These are phyloP conservation scores for Pseudocercospora pini-densiflorae DNA, from an alignment of 2,329 filamentous ascomycete genomes.

Conservation along the genomic window DNA sequence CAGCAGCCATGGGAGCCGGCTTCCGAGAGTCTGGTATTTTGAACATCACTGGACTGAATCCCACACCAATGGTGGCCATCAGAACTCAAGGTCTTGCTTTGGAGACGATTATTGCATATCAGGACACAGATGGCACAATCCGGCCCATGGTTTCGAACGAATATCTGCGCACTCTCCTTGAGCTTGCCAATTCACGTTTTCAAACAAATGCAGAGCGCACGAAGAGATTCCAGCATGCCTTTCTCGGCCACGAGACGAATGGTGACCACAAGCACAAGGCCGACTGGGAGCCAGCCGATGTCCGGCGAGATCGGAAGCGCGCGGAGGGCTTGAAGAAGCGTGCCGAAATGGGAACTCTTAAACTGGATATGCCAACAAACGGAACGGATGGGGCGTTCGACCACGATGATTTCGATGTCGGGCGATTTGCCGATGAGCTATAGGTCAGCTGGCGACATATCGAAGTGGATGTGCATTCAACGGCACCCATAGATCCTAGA, in stretches of 20 bases:
- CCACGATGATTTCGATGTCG: constrained; percentile 9
- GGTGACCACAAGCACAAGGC: constrained; percentile 35
- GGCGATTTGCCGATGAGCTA: constrained; percentile 5
- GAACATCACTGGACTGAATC: constrained; percentile 23
- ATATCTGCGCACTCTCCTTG: constrained; percentile 70
- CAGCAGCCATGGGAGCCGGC: constrained; percentile 77
- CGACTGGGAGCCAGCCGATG: constrained; percentile 47
- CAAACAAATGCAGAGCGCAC: constrained; percentile 70
- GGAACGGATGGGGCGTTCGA: background rate
- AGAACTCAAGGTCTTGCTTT: constrained; percentile 81
- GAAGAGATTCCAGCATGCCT: constrained; percentile 62
- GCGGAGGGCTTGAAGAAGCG: constrained; percentile 53
- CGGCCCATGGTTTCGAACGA: constrained; percentile 64
- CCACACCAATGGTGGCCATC: constrained; percentile 78
- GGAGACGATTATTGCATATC: constrained; percentile 76
- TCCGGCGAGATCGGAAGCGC: constrained; percentile 45
- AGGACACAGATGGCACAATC: constrained; percentile 47
- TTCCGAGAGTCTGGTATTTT: constrained; percentile 86
- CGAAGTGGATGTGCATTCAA: background rate
- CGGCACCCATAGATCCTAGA: background rate
- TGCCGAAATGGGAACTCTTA: constrained; percentile 16
- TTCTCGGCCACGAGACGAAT: constrained; percentile 46
- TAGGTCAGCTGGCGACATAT: background rate
- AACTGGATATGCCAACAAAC: constrained; percentile 1
- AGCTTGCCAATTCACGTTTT: constrained; percentile 76